Conservation (phyloP, 2,329 filamentous ascomycete species). For the Macrophomina tecta region DNA sequence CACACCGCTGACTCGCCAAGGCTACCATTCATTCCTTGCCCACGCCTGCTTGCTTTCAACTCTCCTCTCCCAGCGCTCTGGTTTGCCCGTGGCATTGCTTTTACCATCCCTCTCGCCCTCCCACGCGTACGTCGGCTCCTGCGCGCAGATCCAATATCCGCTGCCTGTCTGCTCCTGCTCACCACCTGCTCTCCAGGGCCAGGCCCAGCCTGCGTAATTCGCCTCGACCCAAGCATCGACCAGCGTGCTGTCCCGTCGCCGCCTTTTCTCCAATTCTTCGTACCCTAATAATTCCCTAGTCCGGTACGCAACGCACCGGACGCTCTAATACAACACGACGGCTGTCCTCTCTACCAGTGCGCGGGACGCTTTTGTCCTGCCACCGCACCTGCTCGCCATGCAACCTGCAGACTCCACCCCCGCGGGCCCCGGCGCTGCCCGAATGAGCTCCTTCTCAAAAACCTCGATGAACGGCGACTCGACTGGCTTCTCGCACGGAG, state of each 20-base stretch:
- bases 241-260: constrained; percentile 34
- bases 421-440: constrained; percentile 62
- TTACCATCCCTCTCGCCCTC: constrained; percentile 4
- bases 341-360: constrained; percentile 77
- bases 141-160: constrained; percentile 28
- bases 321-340: constrained; percentile 73
- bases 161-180: constrained; percentile 28
- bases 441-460: constrained; percentile 72
- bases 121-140: constrained; percentile 26
- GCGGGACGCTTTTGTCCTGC: constrained; percentile 83
- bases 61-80: constrained; percentile 29
- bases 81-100: constrained; percentile 24
- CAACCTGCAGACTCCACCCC: constrained; percentile 78
- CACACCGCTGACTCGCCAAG: constrained; percentile 27
- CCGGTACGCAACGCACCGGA: constrained; percentile 55
- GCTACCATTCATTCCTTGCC: constrained; percentile 18
- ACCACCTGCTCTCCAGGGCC: constrained; percentile 28
- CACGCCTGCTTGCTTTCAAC: constrained; percentile 6
- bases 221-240: constrained; percentile 32
- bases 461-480: constrained; percentile 72
- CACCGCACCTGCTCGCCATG: constrained; percentile 88
- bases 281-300: constrained; percentile 39
- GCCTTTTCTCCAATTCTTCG: constrained; percentile 35
- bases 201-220: constrained; percentile 22
- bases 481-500: constrained; percentile 90